Base-by-base conservation (phyloP, 305 asterid species). In the Fraxinus xanthoxyloides region DNA sequence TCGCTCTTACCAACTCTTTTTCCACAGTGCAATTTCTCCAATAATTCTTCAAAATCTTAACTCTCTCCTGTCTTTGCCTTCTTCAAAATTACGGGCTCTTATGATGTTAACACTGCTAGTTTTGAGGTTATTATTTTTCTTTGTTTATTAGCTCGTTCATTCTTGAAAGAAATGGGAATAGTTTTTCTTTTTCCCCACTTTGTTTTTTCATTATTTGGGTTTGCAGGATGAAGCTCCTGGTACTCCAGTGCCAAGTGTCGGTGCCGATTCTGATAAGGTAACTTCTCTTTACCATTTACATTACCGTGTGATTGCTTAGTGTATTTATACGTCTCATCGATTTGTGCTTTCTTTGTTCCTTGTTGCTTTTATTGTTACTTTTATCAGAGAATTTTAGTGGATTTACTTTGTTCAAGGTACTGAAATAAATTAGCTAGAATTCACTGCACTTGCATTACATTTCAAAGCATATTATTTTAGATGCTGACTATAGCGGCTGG, bases 241-340 rank as follows among this genome's bases (percentile, higher is more conserved):
- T 75, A 84, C 90, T 78, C 86, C 92, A 10, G 61, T 83, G 8
- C 81, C 87, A 59, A 91, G 89, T 73, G 78, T 85, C 3, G 89
- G 87, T 79, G 91, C 88, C 30, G 95, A 93, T 56, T 85, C 98
- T 78, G 96, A 93, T 79, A 86, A 85, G 94, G 98, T 94, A 87
- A 19, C 19, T 10, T 72, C 8, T 51, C 54, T n/a, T 80, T 21
- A 1, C 24, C 31, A 10, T 31, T 54, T 36, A 43, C 32, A 65
- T 78, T 82, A 72, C 19, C 1, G 23, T 48, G 61, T 48, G 61
- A 51, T 51, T 17, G 61, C 61, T 51, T 17, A 17, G 9, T 51
- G 23, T 51, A 51, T 5, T 17, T 51, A 51, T 51, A 9, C 40
- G 7, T n/a, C 3, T 34, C 61, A 32, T 30, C 17, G 21, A 7